Percentiles rank a stretch among this genome's conserved stretches.
phyloP scores from a whole-genome alignment of 345 rosid genomes.

The Rubroshorea leprosula region DNA sequence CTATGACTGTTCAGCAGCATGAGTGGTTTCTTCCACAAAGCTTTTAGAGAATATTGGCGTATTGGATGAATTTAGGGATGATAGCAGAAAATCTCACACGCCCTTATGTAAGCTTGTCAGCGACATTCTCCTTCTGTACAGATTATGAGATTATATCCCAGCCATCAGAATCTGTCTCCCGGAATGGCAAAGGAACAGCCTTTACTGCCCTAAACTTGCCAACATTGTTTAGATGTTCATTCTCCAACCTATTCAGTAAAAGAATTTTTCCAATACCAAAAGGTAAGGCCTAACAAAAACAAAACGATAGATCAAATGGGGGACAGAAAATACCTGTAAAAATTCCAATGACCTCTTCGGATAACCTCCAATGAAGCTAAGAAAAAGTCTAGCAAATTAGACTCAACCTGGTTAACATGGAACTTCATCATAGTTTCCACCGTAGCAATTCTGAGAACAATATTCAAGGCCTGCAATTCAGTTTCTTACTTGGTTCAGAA shows the following conservation, averaged over 20 bases:
- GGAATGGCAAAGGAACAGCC: conserved; percentile 83
- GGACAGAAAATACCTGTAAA: conserved; percentile 58
- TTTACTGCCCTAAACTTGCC: conserved; percentile 90
- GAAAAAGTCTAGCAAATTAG: conserved; percentile 68
- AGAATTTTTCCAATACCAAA: not conserved
- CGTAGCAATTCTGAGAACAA: conserved; percentile 78
- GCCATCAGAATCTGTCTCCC: conserved; percentile 58
- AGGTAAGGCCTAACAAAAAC: not conserved
- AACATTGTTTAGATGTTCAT: conserved; percentile 84
- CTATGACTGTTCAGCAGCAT: too few relatives aligned
- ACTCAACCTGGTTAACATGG: conserved; percentile 38
- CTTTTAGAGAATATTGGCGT: too few relatives aligned
- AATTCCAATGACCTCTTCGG: conserved; percentile 96
- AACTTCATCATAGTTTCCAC: conserved; percentile 68
- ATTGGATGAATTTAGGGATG: too few relatives aligned
- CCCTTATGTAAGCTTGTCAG: too few relatives aligned
- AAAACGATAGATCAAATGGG: not conserved
- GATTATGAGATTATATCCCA: too few relatives aligned
- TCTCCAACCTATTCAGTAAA: conserved; percentile 59
- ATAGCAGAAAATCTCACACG: too few relatives aligned
- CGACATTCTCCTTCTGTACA: too few relatives aligned
- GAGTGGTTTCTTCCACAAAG: too few relatives aligned
- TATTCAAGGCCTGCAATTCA: conserved; percentile 56
- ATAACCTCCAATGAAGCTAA: conserved; percentile 87
- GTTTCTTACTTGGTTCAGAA: conserved; percentile 4